A percentile compares a stretch with the other conserved stretches of the same genome.
Conservation (phyloP, 2,329 filamentous ascomycete species). For the Rhynchosporium graminicola region DNA sequence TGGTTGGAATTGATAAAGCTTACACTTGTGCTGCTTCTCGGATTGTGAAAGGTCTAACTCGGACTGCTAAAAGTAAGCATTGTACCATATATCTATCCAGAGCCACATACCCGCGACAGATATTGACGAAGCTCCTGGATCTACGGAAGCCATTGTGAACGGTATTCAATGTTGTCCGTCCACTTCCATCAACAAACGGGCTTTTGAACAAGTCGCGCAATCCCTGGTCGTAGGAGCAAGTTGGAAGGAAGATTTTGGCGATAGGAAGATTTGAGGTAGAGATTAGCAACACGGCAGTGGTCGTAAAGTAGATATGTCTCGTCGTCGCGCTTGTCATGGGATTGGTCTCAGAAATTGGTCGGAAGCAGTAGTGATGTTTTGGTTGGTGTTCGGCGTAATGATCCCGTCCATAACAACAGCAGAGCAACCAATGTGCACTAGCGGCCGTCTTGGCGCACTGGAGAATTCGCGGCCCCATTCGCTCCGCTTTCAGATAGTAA, state of each 20-base stretch:
- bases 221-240: background rate
- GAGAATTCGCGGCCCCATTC: background rate
- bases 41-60: constrained; percentile 75
- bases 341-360: background rate
- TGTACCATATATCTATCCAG: background rate
- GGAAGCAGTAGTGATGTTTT: constrained; percentile 2
- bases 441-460: constrained; percentile 10
- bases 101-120: constrained; percentile 40
- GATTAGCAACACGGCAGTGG: background rate
- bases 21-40: constrained; percentile 91
- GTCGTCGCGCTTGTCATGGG: constrained; percentile 4
- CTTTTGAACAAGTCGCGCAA: constrained; percentile 18
- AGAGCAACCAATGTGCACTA: background rate
- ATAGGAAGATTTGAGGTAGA: background rate
- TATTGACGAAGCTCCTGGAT: constrained; percentile 41
- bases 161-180: constrained; percentile 10
- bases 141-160: constrained; percentile 32
- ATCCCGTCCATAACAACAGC: too few species aligned
- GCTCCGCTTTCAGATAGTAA: background rate
- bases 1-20: constrained; percentile 31
- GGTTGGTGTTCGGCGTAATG: background rate
- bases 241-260: background rate
- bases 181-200: constrained; percentile 20
- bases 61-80: constrained; percentile 49
- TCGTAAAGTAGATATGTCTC: background rate